phyloP scores from a whole-genome alignment of 2,329 filamentous ascomycete genomes.

The Chalaropsis thielavioides region DNA sequence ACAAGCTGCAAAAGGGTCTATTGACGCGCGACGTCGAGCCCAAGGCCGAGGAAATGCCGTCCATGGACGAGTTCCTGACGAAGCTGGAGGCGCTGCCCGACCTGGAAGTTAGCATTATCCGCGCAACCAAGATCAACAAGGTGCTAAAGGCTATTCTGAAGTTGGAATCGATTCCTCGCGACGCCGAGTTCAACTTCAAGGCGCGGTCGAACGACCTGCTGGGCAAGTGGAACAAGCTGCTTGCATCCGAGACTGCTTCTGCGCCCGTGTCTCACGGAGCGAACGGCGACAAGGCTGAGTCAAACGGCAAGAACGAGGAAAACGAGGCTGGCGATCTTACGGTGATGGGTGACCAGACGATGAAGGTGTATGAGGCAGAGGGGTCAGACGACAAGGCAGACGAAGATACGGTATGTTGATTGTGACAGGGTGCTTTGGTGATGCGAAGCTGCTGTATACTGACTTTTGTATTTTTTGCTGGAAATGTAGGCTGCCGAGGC shows the following conservation, averaged over 20 bases:
- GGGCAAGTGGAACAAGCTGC: conserved; percentile 75
- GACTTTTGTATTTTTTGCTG: too few species aligned
- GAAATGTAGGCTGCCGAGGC: background rate
- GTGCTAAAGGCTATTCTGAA: conserved; percentile 91
- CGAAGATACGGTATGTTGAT: conserved; percentile 22
- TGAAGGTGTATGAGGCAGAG: conserved; percentile 28
- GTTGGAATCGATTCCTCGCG: conserved; percentile 68
- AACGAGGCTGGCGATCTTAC: conserved; percentile 25
- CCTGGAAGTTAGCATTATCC: conserved; percentile 78
- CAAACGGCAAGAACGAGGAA: conserved; percentile 28
- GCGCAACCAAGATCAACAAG: conserved; percentile 94
- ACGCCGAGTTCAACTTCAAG: conserved; percentile 84
- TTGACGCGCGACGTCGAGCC: conserved; percentile 70
- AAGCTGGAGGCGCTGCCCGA: conserved; percentile 70
- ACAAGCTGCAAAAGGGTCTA: conserved; percentile 90
- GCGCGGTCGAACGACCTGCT: conserved; percentile 63
- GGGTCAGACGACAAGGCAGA: conserved; percentile 26
- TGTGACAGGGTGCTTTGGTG: background rate
- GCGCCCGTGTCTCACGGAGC: conserved; percentile 31
- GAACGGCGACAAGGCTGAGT: conserved; percentile 33
- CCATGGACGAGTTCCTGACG: conserved; percentile 61
- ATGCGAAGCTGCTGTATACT: too few species aligned
- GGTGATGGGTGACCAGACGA: conserved; percentile 26
- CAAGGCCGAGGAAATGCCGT: conserved; percentile 70
- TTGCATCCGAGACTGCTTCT: conserved; percentile 43